A percentile compares a stretch with the other conserved stretches of the same genome.
Conservation (phyloP, 257 asterid genomes). For the Agastache rugosa region DNA sequence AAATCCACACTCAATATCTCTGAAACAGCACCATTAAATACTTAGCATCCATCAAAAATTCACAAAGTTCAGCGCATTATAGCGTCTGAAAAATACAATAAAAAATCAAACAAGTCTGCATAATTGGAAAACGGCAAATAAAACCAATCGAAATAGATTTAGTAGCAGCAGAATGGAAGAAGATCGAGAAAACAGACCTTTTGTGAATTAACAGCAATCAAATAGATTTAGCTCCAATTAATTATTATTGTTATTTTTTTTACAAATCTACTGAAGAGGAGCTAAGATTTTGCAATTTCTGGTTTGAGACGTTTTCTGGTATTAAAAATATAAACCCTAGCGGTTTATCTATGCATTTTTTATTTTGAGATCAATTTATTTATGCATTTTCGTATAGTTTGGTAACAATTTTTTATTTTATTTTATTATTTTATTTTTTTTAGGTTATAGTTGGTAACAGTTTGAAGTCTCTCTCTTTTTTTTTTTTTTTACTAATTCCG, state of each 20-base stretch:
- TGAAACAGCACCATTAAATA: background rate
- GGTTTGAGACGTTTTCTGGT: no score
- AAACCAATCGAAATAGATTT: no score
- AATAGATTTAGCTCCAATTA: constrained; percentile 14
- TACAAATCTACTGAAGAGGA: constrained; percentile 6
- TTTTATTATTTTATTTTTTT: no score
- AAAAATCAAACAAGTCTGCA: background rate
- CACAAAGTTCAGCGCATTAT: background rate
- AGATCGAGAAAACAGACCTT: constrained; percentile 25
- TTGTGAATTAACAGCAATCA: constrained; percentile 1
- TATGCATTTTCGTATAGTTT: background rate
- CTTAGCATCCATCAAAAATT: background rate
- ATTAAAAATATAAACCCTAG: no score
- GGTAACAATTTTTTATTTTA: no score
- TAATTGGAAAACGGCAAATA: background rate
- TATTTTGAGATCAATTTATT: background rate
- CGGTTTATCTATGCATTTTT: no score
- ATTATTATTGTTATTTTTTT: no score
- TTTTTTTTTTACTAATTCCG: no score
- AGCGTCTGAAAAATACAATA: background rate
- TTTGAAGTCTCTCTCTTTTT: no score
- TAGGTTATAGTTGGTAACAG: no score
- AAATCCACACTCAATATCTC: constrained; percentile 19
- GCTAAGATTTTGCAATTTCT: background rate
- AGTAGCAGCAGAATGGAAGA: background rate